Percentiles rank a stretch among this genome's conserved stretches.
Conservation (phyloP, 345 rosid species). For the Ricinus communis region DNA sequence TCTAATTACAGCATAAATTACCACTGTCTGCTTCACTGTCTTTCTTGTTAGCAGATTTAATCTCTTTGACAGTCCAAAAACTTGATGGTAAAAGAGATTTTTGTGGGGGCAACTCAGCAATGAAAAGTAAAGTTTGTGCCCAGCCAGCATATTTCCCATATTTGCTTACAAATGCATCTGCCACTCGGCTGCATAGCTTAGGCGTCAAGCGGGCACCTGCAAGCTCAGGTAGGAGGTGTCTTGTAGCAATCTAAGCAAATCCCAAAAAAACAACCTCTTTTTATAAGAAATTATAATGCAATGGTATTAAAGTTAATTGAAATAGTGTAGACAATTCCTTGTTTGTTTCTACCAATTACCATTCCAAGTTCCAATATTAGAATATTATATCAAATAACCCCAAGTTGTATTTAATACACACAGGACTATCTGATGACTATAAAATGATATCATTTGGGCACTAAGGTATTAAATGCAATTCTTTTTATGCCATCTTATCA, state of each 20-base stretch:
- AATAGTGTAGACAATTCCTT: background rate
- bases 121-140: constrained; percentile 92
- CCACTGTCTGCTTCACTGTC: constrained; percentile 13
- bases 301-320: background rate
- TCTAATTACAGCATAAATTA: constrained; percentile 16
- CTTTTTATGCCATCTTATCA: background rate
- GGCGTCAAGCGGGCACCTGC: constrained; percentile 69
- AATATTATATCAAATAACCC: background rate
- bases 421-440: background rate
- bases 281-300: background rate
- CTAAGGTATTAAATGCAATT: background rate
- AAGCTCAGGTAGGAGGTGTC: constrained; percentile 76
- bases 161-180: constrained; percentile 89
- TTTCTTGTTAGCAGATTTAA: constrained; percentile 31
- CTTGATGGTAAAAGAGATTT: constrained; percentile 60
- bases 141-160: constrained; percentile 95
- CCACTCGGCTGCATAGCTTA: constrained; percentile 66
- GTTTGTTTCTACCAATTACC: background rate
- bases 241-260: constrained; percentile 71
- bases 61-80: constrained; percentile 35
- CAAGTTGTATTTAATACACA: background rate
- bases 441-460: background rate
- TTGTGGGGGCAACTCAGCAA: constrained; percentile 87
- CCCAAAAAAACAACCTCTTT: constrained; percentile 21
- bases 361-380: background rate